Evolutionary conservation across 768 basidiomycete species (phyloP), one percentile per base, ranked within the genome.

Genomic region (Tulasnella sp.): DNA sequence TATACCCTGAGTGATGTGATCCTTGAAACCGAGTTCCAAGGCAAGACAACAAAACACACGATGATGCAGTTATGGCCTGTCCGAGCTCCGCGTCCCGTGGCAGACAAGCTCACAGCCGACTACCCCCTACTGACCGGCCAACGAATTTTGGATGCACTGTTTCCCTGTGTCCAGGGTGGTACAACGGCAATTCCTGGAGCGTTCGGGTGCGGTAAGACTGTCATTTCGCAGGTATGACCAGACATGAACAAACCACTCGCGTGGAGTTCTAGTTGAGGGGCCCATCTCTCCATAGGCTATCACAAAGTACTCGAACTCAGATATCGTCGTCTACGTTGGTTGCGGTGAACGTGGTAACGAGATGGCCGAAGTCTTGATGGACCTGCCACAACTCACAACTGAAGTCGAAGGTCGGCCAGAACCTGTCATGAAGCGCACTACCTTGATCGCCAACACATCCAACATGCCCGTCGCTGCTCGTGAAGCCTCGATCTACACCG

Each of bases 401-500:
- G 92, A 96, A 52, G 75, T 94, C 56, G 85, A 80, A 22, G 83
- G 87, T 64, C 90, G 92, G 52, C 84, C 93, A 79, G 96, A 99
- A 71, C 96, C 96, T 31, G 98, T 99, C 78, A 99, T 99, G 96
- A 99, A 99, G 74, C 93, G 96, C 61, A 99, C 96, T 0, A 91
- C 93, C 12, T 82, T 99, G 22, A 93, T 99, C 62, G 96, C 96
- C 64, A 99, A 99, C 71, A 99, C 96, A 2, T 99, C 96, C 50
- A 98, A 98, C 76, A 99, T 99, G 96, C 96, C 96, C 65, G 96
- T 99, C 66, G 96, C 96, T 45, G 96, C 96, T 45, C 90, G 96
- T 64, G 96, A 99, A 73, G 96, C 96, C 3, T 97, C 94, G 19
- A 98, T 99, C 70, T 99, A 99, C 74, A 99, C 96, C 54, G 96